These are phyloP conservation scores for Eucalyptus dawsonii DNA, from an alignment of 345 rosid species.

Conservation along the genomic window DNA sequence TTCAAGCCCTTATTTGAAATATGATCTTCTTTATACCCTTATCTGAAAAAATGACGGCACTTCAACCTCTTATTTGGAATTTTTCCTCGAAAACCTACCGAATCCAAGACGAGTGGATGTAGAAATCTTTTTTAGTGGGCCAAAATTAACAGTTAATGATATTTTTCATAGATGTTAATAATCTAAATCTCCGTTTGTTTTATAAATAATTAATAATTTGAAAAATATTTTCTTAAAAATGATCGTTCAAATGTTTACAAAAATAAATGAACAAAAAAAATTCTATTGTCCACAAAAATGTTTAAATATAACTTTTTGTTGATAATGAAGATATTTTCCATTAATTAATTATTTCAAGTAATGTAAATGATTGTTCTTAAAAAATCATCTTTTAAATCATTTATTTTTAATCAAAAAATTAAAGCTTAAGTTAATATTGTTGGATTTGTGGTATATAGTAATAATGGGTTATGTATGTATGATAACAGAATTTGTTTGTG, in stretches of 20 bases:
- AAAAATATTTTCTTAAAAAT: neutral
- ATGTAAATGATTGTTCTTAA: neutral
- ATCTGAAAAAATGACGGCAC: fast-evolving
- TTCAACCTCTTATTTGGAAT: fast-evolving
- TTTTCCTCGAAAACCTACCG: neutral
- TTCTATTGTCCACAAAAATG: fast-evolving
- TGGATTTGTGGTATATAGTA: neutral
- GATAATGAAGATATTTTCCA: neutral
- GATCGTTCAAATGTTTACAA: fast-evolving
- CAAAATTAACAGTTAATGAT: neutral
- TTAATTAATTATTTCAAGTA: neutral
- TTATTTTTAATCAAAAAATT: neutral
- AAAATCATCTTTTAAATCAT: neutral
- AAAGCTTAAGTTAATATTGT: neutral
- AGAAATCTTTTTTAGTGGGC: neutral
- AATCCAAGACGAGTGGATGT: neutral
- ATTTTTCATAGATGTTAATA: neutral
- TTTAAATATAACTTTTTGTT: fast-evolving
- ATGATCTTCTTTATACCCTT: too few relatives aligned
- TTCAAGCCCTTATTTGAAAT: too few relatives aligned
- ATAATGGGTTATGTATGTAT: neutral
- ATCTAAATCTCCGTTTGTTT: neutral
- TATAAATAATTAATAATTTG: neutral
- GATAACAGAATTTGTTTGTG: neutral
- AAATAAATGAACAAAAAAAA: neutral